Evolutionary conservation across 805 yeast genomes (phyloP).

Genomic region (Kuraishia piskuri): DNA sequence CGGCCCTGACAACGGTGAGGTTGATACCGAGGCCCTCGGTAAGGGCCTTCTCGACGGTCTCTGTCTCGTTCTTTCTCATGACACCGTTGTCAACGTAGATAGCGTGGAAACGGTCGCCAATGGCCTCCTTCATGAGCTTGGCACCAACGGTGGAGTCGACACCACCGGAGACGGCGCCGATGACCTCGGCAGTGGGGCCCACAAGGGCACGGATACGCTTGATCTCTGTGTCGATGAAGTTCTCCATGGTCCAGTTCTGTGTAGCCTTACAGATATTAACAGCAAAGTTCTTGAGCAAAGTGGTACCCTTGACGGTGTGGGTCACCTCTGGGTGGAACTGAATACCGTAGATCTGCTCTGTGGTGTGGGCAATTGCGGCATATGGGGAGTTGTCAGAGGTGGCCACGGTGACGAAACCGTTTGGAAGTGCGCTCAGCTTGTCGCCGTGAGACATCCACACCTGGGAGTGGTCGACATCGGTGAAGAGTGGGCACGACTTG

Average conservation of each 20-base stretch:
- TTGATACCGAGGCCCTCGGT: conserved; percentile 92
- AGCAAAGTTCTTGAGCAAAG: conserved; percentile 85
- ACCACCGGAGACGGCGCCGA: conserved; percentile 99
- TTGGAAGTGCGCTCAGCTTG: conserved; percentile 84
- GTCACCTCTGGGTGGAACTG: conserved; percentile 99
- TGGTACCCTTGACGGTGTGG: conserved; percentile 88
- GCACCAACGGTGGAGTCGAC: conserved; percentile 99
- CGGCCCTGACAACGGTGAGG: conserved; percentile 89
- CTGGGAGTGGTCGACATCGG: conserved; percentile 86
- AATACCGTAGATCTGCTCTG: conserved; percentile 77
- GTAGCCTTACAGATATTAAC: conserved; percentile 78
- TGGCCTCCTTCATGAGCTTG: conserved; percentile 94
- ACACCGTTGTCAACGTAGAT: conserved; percentile 97
- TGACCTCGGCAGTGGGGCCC: conserved; percentile 97
- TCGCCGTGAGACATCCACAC: conserved; percentile 99
- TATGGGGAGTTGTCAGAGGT: conserved; percentile 90
- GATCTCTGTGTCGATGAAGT: conserved; percentile 94
- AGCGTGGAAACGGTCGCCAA: conserved; percentile 98
- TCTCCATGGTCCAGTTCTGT: conserved; percentile 96
- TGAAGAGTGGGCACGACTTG: conserved; percentile 59
- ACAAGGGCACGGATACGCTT: conserved; percentile 84
- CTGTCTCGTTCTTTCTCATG: conserved; percentile 91
- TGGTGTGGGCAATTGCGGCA: conserved; percentile 81
- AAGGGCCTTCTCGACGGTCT: conserved; percentile 77
- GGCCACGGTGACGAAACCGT: conserved; percentile 83